Base-by-base conservation (phyloP, 192 early-diverging fungal genomes). In the Entophlyctis helioformis region DNA sequence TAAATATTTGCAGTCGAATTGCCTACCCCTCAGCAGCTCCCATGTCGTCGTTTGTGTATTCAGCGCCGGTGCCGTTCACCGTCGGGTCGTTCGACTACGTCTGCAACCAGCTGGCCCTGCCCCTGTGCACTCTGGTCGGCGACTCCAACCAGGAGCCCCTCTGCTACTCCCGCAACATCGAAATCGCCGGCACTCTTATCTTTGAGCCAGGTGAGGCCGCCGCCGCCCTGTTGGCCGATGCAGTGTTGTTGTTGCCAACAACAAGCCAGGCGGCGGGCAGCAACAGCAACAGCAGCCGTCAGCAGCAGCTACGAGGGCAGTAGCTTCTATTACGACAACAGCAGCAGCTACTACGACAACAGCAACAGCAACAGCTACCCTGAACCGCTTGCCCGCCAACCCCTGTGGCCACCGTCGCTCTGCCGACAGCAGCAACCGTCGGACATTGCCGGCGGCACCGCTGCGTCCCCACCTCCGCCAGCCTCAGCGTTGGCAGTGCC, bases 91-190 rank as follows among this genome's bases (percentile, higher is more conserved):
- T 95, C 63, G 81, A 91, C 74, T 76, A 81, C 51, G 83, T 95
- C 47, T 98, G 95, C 62, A 66, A 62, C 29, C 78, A 73, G 39
- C 80, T 91, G 39, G 80, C 87, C 34, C 69, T 95, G 46, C 77
- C 89, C 16, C 58, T 92, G 39, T 98, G 95, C 61, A 89, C 95
- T 27, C 72, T 95, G 44, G 83, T 96, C 47, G 89, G 89, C 37
- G 42, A 59, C n/a, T 23, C 27, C 16, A 60, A 44, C 33, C 68
- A 74, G 19, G 89, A 91, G 60, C 91, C 93, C 28, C 59, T 65
- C 33, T 96, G 96, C 71, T 98, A 97, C 62, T 85, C 90, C 42
- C 74, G 96, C 39, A 96, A 97, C 61, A 87, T 98, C 49, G 86
- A 91, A 54, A 63, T 96, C 25, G 74, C 64, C 51, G 76, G 74